Conservation (phyloP, 345 rosid species). For the Syzygium oleosum region DNA sequence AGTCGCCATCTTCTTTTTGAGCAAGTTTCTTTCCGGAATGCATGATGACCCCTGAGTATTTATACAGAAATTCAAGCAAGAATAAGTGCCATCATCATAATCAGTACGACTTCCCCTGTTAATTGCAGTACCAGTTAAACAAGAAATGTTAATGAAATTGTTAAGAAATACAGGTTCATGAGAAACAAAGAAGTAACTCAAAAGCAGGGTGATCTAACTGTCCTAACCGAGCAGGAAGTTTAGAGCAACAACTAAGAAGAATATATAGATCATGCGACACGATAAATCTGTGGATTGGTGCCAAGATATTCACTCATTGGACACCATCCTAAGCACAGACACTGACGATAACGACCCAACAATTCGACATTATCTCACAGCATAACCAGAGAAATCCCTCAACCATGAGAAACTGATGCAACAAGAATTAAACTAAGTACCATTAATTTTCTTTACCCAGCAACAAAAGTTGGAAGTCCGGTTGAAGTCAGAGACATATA, state of each 20-base stretch:
- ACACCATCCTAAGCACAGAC: background rate
- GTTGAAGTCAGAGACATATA: background rate
- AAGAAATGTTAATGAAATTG: background rate
- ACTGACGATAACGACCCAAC: background rate
- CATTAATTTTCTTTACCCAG: background rate
- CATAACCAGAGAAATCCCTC: background rate
- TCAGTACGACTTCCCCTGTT: background rate
- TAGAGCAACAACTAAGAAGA: background rate
- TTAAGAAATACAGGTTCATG: background rate
- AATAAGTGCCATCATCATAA: background rate
- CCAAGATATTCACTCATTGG: background rate
- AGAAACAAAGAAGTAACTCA: background rate
- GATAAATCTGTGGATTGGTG: background rate
- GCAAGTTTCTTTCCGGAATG: constrained; percentile 12
- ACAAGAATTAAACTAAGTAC: background rate
- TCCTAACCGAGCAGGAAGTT: background rate
- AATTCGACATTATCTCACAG: background rate
- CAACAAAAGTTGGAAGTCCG: background rate
- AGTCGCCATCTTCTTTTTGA: constrained; percentile 15
- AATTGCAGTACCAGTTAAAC: background rate
- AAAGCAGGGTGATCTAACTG: background rate
- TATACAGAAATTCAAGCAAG: background rate
- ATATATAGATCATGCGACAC: background rate
- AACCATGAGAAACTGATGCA: background rate
- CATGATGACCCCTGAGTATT: constrained; percentile 25